Percentiles rank a stretch among this genome's conserved stretches.
Conservation (phyloP, 352 stramenopile species). For the Aphanomyces cochlioides region DNA sequence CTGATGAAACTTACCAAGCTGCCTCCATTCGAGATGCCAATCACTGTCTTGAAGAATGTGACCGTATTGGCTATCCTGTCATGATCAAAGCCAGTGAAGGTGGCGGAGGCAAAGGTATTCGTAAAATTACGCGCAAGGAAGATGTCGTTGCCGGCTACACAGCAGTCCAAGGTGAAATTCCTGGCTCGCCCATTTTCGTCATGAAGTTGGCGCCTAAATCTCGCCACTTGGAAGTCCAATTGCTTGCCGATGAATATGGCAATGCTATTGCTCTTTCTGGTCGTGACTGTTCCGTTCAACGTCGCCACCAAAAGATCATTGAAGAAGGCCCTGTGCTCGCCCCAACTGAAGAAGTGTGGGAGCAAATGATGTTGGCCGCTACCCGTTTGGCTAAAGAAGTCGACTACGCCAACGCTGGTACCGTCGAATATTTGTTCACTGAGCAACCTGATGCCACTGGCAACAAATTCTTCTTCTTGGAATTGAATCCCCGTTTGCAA, state of each 20-base stretch:
- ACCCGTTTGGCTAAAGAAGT: constrained; percentile 97
- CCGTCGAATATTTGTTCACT: constrained; percentile 99
- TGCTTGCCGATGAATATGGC: constrained; percentile 98
- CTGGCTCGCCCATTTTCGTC: constrained; percentile 99
- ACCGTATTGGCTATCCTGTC: constrained; percentile 97
- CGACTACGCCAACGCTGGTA: constrained; percentile 98
- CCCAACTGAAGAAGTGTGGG: constrained; percentile 91
- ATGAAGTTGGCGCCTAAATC: constrained; percentile 98
- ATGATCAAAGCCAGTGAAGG: constrained; percentile 99
- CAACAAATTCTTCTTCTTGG: constrained; percentile 98
- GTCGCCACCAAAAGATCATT: constrained; percentile 99
- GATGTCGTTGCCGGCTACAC: constrained; percentile 94
- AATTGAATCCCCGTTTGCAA: constrained; percentile 99
- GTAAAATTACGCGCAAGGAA: constrained; percentile 88
- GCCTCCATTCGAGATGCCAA: constrained; percentile 90
- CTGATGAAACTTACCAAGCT: constrained; percentile 90
- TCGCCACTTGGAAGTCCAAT: constrained; percentile 98
- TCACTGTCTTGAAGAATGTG: constrained; percentile 91
- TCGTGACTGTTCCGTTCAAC: constrained; percentile 99
- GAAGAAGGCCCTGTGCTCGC: constrained; percentile 97
- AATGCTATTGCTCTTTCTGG: constrained; percentile 98
- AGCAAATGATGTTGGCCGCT: constrained; percentile 97
- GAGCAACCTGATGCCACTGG: constrained; percentile 88
- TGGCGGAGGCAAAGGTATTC: constrained; percentile 99
- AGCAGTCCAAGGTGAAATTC: constrained; percentile 97